phyloP scores from a whole-genome alignment of 768 basidiomycete genomes.

The Leccinum broughii region DNA sequence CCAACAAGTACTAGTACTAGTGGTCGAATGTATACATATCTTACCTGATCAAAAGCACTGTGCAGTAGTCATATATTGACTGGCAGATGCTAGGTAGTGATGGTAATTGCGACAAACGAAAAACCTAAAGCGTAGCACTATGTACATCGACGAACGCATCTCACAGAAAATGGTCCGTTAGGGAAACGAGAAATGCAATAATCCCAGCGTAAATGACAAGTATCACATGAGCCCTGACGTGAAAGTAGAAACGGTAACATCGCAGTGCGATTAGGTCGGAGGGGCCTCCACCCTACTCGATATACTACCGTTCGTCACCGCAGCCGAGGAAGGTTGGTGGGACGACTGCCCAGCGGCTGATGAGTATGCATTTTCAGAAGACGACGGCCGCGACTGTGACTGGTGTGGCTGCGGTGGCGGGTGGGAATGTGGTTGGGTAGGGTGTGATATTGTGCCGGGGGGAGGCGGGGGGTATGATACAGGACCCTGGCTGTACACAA shows the following conservation, averaged over 20 bases:
- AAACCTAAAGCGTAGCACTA: conserved; percentile 23
- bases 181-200: conserved; percentile 25
- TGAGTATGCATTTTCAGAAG: conserved; percentile 60
- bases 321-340: conserved; percentile 29
- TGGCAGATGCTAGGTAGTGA: conserved; percentile 20
- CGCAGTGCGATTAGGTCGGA: conserved; percentile 32
- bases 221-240: conserved; percentile 18
- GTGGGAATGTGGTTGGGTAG: conserved; percentile 34
- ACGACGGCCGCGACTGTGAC: conserved; percentile 55
- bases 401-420: conserved; percentile 33
- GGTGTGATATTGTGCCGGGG: conserved; percentile 46
- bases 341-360: conserved; percentile 39
- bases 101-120: conserved; percentile 10
- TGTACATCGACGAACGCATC: conserved; percentile 31
- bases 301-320: conserved; percentile 43
- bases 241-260: conserved; percentile 4
- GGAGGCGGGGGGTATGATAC: conserved; percentile 48
- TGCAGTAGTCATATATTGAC: conserved; percentile 10
- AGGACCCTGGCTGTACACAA: conserved; percentile 53
- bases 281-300: conserved; percentile 44
- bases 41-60: background rate
- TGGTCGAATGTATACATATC: background rate
- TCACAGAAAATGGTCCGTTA: conserved; percentile 25
- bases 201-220: conserved; percentile 24
- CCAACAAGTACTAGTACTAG: background rate